Evolutionary conservation across 2,329 filamentous ascomycete genomes (phyloP).

Genomic region (Ceratocystis huliohia): DNA sequence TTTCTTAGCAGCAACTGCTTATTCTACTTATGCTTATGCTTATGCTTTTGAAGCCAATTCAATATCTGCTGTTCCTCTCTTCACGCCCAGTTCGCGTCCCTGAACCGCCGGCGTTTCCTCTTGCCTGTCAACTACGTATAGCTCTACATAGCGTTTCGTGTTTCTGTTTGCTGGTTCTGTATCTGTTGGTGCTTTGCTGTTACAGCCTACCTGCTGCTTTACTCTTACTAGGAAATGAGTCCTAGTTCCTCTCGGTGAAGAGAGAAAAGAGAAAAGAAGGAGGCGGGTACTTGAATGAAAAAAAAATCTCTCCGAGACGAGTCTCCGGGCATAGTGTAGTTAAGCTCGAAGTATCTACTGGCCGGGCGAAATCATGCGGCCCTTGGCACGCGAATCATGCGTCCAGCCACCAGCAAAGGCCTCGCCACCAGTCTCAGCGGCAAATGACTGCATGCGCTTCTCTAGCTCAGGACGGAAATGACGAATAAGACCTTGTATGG

Average conservation of each 20-base stretch:
- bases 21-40: constrained; percentile 4
- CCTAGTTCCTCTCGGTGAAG: background rate
- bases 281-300: background rate
- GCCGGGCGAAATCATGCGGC: constrained; percentile 75
- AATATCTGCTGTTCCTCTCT: background rate
- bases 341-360: constrained; percentile 46
- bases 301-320: background rate
- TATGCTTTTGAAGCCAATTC: background rate
- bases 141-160: constrained; percentile 27
- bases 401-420: constrained; percentile 81
- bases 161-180: constrained; percentile 4
- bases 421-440: constrained; percentile 57
- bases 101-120: background rate
- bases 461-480: constrained; percentile 96
- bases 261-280: background rate
- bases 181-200: constrained; percentile 10
- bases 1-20: background rate
- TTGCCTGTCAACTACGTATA: background rate
- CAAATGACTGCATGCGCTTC: constrained; percentile 73
- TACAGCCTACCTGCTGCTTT: background rate
- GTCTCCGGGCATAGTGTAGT: too few species aligned
- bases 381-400: constrained; percentile 60
- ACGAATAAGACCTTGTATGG: constrained; percentile 91
- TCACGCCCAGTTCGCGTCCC: background rate
- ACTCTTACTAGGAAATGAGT: background rate